phyloP scores from a whole-genome alignment of 148 eudicot species.

The Rheum nobile region DNA sequence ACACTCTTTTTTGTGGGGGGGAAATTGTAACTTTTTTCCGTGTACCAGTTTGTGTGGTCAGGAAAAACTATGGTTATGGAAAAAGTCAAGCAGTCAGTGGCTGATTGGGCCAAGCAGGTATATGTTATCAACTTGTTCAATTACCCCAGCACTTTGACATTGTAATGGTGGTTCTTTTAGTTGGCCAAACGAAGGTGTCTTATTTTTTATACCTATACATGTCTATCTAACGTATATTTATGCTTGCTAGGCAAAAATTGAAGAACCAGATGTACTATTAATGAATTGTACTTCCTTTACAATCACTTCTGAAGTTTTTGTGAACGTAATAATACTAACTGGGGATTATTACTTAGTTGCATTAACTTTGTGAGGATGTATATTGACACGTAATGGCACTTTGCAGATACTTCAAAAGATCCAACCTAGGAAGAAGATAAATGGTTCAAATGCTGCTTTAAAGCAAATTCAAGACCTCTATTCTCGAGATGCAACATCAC shows the following conservation, averaged over 20 bases:
- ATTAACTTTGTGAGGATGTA: slow-evolving; percentile 1
- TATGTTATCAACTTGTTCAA: background rate
- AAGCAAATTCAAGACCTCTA: too few species aligned
- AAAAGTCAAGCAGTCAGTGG: slow-evolving; percentile 40
- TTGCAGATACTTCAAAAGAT: slow-evolving; percentile 50
- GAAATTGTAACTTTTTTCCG: too few species aligned
- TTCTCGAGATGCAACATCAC: slow-evolving; percentile 33
- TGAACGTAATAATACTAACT: slow-evolving; percentile 43
- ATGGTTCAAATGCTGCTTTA: slow-evolving; percentile 36
- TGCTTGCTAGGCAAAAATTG: slow-evolving; percentile 40
- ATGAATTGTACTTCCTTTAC: slow-evolving; percentile 75
- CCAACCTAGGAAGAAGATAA: slow-evolving; percentile 41
- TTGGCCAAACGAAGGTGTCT: background rate
- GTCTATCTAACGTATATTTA: background rate
- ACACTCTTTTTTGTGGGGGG: too few species aligned
- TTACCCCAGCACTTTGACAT: background rate
- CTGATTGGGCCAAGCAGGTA: slow-evolving; percentile 69
- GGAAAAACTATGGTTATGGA: slow-evolving; percentile 86
- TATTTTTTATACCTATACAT: background rate
- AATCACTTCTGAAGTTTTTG: slow-evolving; percentile 60
- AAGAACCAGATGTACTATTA: slow-evolving; percentile 55
- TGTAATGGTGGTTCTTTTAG: background rate
- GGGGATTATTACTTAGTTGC: background rate
- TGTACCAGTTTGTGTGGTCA: slow-evolving; percentile 37
- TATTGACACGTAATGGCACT: background rate